phyloP scores from a whole-genome alignment of 2,329 filamentous ascomycete genomes.

The Raffaelea arxii region DNA sequence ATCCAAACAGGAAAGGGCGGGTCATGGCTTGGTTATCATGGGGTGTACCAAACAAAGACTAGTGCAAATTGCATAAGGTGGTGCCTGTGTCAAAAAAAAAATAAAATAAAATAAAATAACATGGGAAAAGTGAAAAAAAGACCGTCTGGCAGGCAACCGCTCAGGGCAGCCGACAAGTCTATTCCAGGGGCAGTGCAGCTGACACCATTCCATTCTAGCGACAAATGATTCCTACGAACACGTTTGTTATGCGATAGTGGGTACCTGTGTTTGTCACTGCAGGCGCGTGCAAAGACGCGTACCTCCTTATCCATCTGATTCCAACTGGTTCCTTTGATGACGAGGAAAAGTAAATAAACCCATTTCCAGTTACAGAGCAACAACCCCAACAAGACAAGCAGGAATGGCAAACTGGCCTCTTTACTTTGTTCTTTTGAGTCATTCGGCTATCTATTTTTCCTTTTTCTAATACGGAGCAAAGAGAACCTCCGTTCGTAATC shows the following conservation, averaged over 20 bases:
- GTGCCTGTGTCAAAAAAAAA: no score
- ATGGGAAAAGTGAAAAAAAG: background rate
- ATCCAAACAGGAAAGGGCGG: background rate
- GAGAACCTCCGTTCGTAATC: no score
- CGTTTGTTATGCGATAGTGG: slow-evolving; percentile 2
- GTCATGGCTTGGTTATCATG: slow-evolving; percentile 12
- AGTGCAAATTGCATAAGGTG: slow-evolving; percentile 6
- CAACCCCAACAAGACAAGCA: no score
- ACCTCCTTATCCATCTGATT: slow-evolving; percentile 3
- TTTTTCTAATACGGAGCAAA: no score
- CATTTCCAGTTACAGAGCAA: no score
- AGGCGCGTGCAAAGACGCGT: background rate
- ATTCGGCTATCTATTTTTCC: no score
- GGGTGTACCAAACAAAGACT: slow-evolving; percentile 8
- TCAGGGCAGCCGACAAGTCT: background rate
- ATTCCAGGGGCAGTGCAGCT: background rate
- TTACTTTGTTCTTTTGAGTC: no score
- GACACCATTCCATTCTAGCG: no score
- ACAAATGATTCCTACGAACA: background rate
- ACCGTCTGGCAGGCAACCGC: background rate
- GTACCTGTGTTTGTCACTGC: slow-evolving; percentile 2
- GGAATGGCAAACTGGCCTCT: no score
- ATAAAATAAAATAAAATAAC: no score
- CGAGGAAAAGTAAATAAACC: no score
- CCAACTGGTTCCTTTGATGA: slow-evolving; percentile 5